phyloP scores from a whole-genome alignment of 2,329 filamentous ascomycete genomes.

The Alternaria sp. region DNA sequence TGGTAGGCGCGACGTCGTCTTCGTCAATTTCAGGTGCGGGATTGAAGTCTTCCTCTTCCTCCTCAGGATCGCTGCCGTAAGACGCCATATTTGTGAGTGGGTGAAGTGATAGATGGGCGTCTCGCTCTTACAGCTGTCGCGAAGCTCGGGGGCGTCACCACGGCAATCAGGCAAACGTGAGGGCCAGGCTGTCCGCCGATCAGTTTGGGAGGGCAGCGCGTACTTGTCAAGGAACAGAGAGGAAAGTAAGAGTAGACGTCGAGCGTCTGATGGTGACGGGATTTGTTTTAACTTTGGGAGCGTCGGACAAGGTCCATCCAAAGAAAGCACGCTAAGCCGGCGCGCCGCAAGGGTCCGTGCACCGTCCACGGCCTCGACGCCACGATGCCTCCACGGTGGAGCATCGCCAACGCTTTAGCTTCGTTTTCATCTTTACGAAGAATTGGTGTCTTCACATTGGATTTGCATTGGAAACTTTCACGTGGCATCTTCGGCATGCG shows the following conservation, averaged over 20 bases:
- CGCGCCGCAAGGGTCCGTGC: constrained; percentile 25
- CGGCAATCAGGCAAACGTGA: constrained; percentile 6
- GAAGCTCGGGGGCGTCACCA: constrained; percentile 16
- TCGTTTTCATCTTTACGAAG: neutral
- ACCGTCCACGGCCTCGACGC: constrained; percentile 7
- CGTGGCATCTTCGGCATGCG: neutral
- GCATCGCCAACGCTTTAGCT: neutral
- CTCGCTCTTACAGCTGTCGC: constrained; percentile 17
- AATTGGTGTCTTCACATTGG: too few species aligned
- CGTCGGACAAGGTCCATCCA: constrained; percentile 30
- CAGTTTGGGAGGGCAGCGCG: constrained; percentile 1
- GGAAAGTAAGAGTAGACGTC: constrained; percentile 14
- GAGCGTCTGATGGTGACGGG: constrained; percentile 24
- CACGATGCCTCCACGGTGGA: neutral
- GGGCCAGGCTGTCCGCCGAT: neutral
- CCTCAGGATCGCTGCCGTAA: constrained; percentile 43
- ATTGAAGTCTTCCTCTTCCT: constrained; percentile 88
- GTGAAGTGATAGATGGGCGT: constrained; percentile 18
- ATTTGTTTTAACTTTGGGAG: constrained; percentile 32
- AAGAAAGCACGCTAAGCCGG: constrained; percentile 33
- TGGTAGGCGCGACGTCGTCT: constrained; percentile 49
- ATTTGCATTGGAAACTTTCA: neutral
- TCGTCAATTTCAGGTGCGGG: constrained; percentile 78
- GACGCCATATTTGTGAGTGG: constrained; percentile 37
- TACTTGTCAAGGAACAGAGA: constrained; percentile 5